phyloP scores from a whole-genome alignment of 2,329 filamentous ascomycete genomes.

The Alternaria triticimaculans region DNA sequence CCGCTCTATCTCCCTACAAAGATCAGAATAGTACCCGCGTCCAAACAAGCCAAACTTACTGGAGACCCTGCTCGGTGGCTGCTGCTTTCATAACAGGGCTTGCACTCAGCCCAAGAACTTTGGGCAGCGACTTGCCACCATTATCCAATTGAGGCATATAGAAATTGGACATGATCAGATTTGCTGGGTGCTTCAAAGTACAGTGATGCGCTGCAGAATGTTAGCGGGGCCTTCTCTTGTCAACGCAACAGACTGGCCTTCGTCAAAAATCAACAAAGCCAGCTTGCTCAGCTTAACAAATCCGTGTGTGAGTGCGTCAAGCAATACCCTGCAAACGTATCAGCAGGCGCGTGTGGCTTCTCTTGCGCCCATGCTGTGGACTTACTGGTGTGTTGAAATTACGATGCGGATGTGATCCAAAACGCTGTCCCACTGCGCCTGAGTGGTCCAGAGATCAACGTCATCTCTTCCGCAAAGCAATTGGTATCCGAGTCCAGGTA shows the following conservation, averaged over 20 bases:
- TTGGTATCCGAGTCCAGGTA: constrained; percentile 62
- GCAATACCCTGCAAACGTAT: constrained; percentile 57
- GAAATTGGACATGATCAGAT: constrained; percentile 74
- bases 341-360: not conserved
- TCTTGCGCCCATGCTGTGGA: not conserved
- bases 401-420: constrained; percentile 72
- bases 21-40: constrained; percentile 17
- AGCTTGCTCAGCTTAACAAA: constrained; percentile 72
- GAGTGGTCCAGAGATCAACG: constrained; percentile 75
- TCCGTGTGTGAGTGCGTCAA: constrained; percentile 75
- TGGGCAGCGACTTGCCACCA: constrained; percentile 56
- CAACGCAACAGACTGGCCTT: constrained; percentile 63
- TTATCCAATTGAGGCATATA: constrained; percentile 63
- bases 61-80: constrained; percentile 56
- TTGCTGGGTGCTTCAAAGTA: constrained; percentile 66
- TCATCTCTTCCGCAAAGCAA: constrained; percentile 72
- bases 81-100: constrained; percentile 73
- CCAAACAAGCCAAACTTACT: constrained; percentile 41
- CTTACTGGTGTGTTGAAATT: constrained; percentile 72
- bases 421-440: constrained; percentile 70
- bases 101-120: constrained; percentile 80
- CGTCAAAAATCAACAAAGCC: constrained; percentile 79
- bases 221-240: constrained; percentile 5
- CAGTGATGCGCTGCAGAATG: constrained; percentile 73
- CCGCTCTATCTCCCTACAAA: constrained; percentile 63